phyloP scores from a whole-genome alignment of 306 rosid genomes.

The Cyclanthera cordifolia region DNA sequence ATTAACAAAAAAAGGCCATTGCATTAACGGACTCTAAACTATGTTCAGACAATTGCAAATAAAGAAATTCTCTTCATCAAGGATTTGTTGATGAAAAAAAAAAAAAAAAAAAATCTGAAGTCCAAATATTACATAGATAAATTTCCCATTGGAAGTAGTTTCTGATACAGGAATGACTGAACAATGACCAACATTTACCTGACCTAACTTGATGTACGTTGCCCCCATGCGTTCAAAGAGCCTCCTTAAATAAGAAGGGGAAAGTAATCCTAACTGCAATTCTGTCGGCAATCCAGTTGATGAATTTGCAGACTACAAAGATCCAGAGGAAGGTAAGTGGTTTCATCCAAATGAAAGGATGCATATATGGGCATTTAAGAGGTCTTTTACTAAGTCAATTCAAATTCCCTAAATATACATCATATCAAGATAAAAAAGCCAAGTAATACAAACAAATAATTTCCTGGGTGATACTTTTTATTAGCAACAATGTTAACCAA shows the following conservation, averaged over 20 bases:
- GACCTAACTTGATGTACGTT: slow-evolving; percentile 86
- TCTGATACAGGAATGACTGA: background rate
- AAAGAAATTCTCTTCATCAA: background rate
- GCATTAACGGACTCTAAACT: background rate
- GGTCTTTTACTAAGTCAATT: background rate
- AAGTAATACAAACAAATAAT: background rate
- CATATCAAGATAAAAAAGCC: background rate
- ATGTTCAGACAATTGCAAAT: background rate
- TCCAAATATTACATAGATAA: background rate
- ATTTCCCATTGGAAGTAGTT: background rate
- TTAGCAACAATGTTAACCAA: background rate
- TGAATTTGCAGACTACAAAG: slow-evolving; percentile 56
- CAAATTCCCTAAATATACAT: background rate
- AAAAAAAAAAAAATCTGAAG: background rate
- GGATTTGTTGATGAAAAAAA: background rate
- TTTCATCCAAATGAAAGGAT: background rate
- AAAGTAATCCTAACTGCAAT: slow-evolving; percentile 64
- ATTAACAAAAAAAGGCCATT: background rate
- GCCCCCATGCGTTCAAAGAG: slow-evolving; percentile 94
- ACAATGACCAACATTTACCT: slow-evolving; percentile 36
- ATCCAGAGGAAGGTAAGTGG: slow-evolving; percentile 1
- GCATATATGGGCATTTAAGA: background rate
- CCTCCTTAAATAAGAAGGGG: slow-evolving; percentile 75
- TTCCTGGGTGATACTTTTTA: background rate
- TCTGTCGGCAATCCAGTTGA: slow-evolving; percentile 52